Evolutionary conservation across 768 basidiomycete genomes (phyloP).

Genomic region (Trametes cinnabarina): DNA sequence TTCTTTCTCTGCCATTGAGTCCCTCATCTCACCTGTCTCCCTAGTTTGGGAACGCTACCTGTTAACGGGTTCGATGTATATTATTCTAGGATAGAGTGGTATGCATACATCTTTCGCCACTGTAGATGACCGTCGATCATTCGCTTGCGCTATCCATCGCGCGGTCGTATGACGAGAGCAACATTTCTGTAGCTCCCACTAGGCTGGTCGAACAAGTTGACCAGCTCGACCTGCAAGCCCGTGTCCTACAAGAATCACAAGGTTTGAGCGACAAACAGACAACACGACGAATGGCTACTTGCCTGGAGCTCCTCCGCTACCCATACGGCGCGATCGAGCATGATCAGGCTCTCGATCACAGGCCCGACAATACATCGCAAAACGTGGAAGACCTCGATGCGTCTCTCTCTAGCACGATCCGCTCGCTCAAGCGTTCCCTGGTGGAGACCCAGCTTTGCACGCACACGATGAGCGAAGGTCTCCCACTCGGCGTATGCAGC

Average conservation of each 20-base stretch:
- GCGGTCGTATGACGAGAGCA: constrained; percentile 43
- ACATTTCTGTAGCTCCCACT: constrained; percentile 73
- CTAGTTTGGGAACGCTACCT: not conserved
- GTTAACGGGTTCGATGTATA: constrained; percentile 2
- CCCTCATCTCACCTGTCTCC: not conserved
- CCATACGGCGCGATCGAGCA: constrained; percentile 64
- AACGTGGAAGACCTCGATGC: constrained; percentile 59
- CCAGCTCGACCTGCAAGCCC: constrained; percentile 36
- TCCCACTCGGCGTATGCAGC: constrained; percentile 49
- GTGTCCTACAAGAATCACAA: constrained; percentile 2
- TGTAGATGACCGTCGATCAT: not conserved
- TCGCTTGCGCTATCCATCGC: not conserved
- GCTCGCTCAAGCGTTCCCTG: not conserved
- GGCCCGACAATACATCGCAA: constrained; percentile 70
- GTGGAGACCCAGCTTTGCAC: constrained; percentile 13
- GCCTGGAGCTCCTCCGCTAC: constrained; percentile 40
- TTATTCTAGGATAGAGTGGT: constrained; percentile 10
- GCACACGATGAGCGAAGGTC: constrained; percentile 37
- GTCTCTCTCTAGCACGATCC: constrained; percentile 33
- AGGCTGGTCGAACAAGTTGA: constrained; percentile 73
- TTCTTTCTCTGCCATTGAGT: not conserved
- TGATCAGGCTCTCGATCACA: constrained; percentile 60
- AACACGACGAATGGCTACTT: constrained; percentile 1
- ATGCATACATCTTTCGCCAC: not conserved
- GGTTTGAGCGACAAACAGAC: too few relatives aligned